Percentiles rank a stretch among this genome's conserved stretches.
phyloP scores from a whole-genome alignment of 768 basidiomycete species.

The Paxillus ammoniavirescens region DNA sequence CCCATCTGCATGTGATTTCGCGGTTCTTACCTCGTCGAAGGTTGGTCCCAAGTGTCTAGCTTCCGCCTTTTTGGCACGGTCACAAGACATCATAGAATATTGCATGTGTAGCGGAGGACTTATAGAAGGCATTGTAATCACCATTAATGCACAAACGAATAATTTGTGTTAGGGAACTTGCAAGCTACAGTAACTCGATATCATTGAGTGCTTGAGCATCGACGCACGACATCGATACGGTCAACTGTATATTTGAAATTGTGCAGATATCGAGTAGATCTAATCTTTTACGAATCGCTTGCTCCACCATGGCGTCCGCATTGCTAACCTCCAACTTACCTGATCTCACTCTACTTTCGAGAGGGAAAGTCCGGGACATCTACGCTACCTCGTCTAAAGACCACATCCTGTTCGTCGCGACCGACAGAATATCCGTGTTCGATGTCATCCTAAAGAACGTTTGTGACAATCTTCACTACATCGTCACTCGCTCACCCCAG shows the following conservation, averaged over 20 bases:
- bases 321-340: conserved; percentile 59
- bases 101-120: no score
- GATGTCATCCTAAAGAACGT: conserved; percentile 95
- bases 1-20: not conserved
- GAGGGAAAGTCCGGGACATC: conserved; percentile 96
- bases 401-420: conserved; percentile 87
- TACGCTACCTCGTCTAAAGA: conserved; percentile 72
- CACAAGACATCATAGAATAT: not conserved
- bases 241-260: no score
- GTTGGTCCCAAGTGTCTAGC: conserved; percentile 49
- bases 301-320: conserved; percentile 28
- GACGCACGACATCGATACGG: no score
- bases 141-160: no score
- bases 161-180: no score
- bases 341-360: conserved; percentile 68
- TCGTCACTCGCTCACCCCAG: not conserved
- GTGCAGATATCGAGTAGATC: not conserved
- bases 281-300: not conserved
- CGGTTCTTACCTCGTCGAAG: conserved; percentile 32
- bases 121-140: no score
- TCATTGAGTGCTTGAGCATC: no score
- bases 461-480: conserved; percentile 31
- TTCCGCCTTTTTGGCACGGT: conserved; percentile 1
- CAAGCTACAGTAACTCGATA: no score
- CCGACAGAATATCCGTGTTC: conserved; percentile 95